These are phyloP conservation scores for Diaporthe citrichinensis DNA, from an alignment of 2,329 filamentous ascomycete species.

Conservation along the genomic window DNA sequence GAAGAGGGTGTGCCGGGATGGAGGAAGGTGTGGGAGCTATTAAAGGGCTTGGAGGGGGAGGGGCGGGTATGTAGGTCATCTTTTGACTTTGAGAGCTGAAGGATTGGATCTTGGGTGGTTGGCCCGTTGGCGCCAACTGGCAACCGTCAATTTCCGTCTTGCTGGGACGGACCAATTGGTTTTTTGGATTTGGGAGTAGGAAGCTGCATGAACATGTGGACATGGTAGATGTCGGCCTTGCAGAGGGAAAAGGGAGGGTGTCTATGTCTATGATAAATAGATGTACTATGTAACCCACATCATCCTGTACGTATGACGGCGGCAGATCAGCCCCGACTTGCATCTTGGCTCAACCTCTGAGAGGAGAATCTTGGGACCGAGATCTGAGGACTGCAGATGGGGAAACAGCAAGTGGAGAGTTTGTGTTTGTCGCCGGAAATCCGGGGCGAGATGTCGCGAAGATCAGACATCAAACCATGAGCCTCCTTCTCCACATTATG, in stretches of 20 bases:
- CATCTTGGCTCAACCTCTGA: conserved; percentile 18
- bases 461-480: not conserved
- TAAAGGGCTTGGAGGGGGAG: conserved; percentile 16
- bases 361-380: conserved; percentile 11
- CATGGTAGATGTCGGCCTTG: not conserved
- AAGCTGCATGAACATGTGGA: conserved; percentile 18
- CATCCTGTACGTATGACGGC: not conserved
- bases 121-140: conserved; percentile 34
- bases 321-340: conserved; percentile 14
- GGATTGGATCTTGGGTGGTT: conserved; percentile 24
- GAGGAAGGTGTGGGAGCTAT: not conserved
- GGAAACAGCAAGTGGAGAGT: not conserved
- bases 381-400: conserved; percentile 2
- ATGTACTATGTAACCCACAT: not conserved
- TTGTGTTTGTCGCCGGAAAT: not conserved
- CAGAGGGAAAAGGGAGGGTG: not conserved
- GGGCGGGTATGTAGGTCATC: conserved; percentile 38
- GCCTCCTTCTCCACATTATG: not conserved
- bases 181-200: not conserved
- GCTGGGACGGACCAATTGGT: not conserved
- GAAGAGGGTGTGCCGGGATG: not conserved
- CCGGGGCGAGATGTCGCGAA: not conserved
- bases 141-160: conserved; percentile 5
- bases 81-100: not conserved
- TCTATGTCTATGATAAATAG: not conserved